Percentiles rank a stretch among this genome's conserved stretches.
Conservation (phyloP, 2,329 filamentous ascomycete species). For the Colletotrichum cordylinicola region DNA sequence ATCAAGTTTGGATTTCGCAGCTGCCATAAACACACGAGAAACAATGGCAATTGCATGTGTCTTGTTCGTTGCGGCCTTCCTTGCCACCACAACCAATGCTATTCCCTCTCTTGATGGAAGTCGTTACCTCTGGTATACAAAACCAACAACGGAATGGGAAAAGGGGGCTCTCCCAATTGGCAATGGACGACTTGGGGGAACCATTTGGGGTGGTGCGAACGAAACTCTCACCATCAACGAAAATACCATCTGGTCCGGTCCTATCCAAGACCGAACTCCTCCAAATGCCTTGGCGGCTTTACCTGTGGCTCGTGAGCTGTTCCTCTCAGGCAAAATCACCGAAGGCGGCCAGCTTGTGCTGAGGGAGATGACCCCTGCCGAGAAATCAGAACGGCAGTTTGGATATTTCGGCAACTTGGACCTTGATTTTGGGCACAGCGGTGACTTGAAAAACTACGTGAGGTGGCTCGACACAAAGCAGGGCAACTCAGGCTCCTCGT, state of each 20-base stretch:
- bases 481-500: slow-evolving; percentile 41
- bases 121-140: slow-evolving; percentile 5
- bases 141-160: slow-evolving; percentile 1
- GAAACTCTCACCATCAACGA: slow-evolving; percentile 53
- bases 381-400: slow-evolving; percentile 42
- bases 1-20: not conserved
- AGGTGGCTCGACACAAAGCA: slow-evolving; percentile 43
- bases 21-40: not conserved
- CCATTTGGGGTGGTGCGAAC: slow-evolving; percentile 47
- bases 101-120: not conserved
- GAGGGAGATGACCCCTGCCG: slow-evolving; percentile 39
- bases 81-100: not conserved
- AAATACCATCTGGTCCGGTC: slow-evolving; percentile 53
- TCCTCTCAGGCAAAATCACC: slow-evolving; percentile 39
- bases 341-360: slow-evolving; percentile 40
- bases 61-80: not conserved
- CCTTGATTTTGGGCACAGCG: slow-evolving; percentile 41
- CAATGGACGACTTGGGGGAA: slow-evolving; percentile 48
- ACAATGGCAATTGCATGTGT: not conserved
- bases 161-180: slow-evolving; percentile 49
- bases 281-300: slow-evolving; percentile 38
- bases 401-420: slow-evolving; percentile 39
- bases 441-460: slow-evolving; percentile 35
- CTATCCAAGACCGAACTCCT: slow-evolving; percentile 47
- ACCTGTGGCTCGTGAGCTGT: slow-evolving; percentile 36